A percentile compares a stretch with the other conserved stretches of the same genome.
phyloP scores from a whole-genome alignment of 1,284 basidiomycete genomes.

The Sanghuangporus weigelae region DNA sequence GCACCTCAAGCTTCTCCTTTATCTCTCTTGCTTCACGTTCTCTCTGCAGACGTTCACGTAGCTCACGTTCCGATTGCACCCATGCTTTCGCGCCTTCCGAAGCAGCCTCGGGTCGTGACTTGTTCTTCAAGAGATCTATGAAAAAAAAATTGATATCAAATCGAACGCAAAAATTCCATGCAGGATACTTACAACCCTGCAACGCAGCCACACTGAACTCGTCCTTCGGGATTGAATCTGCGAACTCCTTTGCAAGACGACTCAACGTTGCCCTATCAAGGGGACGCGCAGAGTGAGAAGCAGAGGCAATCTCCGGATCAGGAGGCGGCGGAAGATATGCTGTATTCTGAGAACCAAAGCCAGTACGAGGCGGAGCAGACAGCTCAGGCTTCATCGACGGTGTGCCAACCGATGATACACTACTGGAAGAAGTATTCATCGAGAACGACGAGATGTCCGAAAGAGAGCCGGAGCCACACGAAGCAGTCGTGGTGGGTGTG shows the following conservation, averaged over 20 bases:
- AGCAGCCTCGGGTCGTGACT: conserved; percentile 68
- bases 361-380: conserved; percentile 25
- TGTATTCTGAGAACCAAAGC: conserved; percentile 52
- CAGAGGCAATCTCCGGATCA: conserved; percentile 51
- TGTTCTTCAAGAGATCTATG: conserved; percentile 68
- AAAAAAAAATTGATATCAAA: conserved; percentile 19
- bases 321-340: conserved; percentile 60
- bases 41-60: conserved; percentile 61
- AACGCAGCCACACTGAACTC: conserved; percentile 82
- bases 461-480: conserved; percentile 16
- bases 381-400: conserved; percentile 24
- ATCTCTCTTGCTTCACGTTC: conserved; percentile 65
- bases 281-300: conserved; percentile 56
- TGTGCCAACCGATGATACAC: conserved; percentile 20
- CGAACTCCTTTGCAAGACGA: conserved; percentile 64
- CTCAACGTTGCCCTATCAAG: conserved; percentile 58
- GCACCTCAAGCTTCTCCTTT: conserved; percentile 57
- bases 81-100: conserved; percentile 59
- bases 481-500: conserved; percentile 21
- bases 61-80: conserved; percentile 66
- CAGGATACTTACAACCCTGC: conserved; percentile 65
- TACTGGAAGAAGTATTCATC: conserved; percentile 18
- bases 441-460: conserved; percentile 11
- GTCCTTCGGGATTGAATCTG: conserved; percentile 69
- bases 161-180: not conserved